These are phyloP conservation scores for Crotalaria pallida DNA, from an alignment of 306 rosid genomes.

Conservation along the genomic window DNA sequence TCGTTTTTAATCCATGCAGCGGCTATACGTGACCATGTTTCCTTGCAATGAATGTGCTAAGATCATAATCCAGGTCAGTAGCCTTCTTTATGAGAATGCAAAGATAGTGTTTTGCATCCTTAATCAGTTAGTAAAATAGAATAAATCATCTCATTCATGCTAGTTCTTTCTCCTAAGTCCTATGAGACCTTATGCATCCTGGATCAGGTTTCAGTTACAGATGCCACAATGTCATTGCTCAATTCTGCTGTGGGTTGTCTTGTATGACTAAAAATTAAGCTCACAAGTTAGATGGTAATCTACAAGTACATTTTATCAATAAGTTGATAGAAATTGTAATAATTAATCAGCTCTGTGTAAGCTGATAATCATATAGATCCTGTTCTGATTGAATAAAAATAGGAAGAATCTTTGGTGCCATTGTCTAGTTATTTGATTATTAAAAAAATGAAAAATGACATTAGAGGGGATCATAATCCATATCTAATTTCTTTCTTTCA, in stretches of 20 bases:
- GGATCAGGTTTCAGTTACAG: background rate
- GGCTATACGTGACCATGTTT: slow-evolving; percentile 79
- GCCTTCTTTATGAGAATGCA: background rate
- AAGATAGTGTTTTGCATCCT: background rate
- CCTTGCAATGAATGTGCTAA: slow-evolving; percentile 95
- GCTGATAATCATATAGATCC: background rate
- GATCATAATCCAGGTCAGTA: slow-evolving; percentile 84
- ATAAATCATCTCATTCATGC: background rate
- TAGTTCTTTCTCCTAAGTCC: slow-evolving; percentile 1
- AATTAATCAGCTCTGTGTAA: background rate
- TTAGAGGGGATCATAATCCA: background rate
- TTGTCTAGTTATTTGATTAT: background rate
- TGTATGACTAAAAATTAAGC: background rate
- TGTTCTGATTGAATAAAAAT: background rate
- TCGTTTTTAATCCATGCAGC: slow-evolving; percentile 43
- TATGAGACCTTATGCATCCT: background rate
- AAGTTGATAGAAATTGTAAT: background rate
- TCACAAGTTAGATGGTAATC: background rate
- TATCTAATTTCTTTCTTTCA: slow-evolving; percentile 33
- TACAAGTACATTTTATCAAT: background rate
- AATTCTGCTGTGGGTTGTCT: background rate
- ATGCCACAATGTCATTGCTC: background rate
- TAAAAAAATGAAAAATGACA: background rate
- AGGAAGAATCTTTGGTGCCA: background rate
- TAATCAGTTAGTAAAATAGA: background rate